These are phyloP conservation scores for Aspergillus quadrilineatus DNA, from an alignment of 2,329 filamentous ascomycete species.

Conservation along the genomic window DNA sequence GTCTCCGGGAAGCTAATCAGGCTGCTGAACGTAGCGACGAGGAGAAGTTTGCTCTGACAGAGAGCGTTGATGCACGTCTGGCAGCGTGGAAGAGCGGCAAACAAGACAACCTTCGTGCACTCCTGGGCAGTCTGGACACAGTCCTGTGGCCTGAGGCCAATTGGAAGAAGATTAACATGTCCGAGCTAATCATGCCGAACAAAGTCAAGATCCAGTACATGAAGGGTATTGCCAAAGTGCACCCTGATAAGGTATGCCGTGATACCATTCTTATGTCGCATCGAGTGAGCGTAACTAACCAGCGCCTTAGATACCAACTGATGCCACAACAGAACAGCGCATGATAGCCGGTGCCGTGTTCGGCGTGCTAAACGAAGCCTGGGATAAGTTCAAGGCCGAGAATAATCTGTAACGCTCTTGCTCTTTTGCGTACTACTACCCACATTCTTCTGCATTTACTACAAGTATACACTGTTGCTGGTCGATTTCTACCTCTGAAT, in stretches of 20 bases:
- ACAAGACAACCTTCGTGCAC: constrained; percentile 83
- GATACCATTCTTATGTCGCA: constrained; percentile 17
- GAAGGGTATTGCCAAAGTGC: constrained; percentile 98
- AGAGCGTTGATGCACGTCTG: constrained; percentile 79
- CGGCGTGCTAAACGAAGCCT: constrained; percentile 64
- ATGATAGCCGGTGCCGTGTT: constrained; percentile 68
- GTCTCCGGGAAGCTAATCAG: constrained; percentile 78
- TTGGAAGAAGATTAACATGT: constrained; percentile 96
- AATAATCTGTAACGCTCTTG: constrained; percentile 52
- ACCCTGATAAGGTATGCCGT: constrained; percentile 87
- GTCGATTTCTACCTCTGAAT: not conserved
- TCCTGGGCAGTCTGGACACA: constrained; percentile 80
- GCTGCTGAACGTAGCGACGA: constrained; percentile 84
- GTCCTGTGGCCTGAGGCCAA: constrained; percentile 90
- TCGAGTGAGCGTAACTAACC: constrained; percentile 1
- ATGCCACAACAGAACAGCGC: constrained; percentile 64
- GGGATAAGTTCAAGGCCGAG: constrained; percentile 67
- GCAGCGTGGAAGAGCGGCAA: constrained; percentile 85
- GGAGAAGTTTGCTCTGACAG: constrained; percentile 85
- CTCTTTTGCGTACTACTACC: not conserved
- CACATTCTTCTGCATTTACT: constrained; percentile 1
- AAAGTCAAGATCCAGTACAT: constrained; percentile 98
- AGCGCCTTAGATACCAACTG: constrained; percentile 55
- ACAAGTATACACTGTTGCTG: not conserved
- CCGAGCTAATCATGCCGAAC: constrained; percentile 85